phyloP scores from a whole-genome alignment of 495 filamentous ascomycete genomes.

The Penicillium canescens region DNA sequence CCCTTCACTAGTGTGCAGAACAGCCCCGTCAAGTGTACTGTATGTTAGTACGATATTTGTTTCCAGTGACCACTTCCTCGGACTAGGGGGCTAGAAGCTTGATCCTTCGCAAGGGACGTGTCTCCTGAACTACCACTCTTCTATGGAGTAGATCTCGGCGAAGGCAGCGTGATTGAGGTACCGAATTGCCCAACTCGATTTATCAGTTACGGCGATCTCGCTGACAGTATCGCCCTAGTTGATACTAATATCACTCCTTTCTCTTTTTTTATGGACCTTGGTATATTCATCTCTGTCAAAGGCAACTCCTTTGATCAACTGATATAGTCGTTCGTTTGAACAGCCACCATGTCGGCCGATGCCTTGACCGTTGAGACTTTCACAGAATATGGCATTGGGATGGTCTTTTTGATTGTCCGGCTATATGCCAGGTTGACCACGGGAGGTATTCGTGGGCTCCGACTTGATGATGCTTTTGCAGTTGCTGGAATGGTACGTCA shows the following conservation, averaged over 20 bases:
- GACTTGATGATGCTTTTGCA: constrained; percentile 25
- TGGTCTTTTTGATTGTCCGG: constrained; percentile 18
- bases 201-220: background rate
- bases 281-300: background rate
- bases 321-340: background rate
- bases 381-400: constrained; percentile 26
- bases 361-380: constrained; percentile 15
- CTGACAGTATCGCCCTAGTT: background rate
- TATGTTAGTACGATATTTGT: too few relatives aligned
- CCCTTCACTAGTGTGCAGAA: too few relatives aligned
- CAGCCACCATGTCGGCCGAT: constrained; percentile 8
- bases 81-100: background rate
- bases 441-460: constrained; percentile 16
- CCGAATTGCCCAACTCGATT: background rate
- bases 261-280: background rate
- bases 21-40: too few relatives aligned
- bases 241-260: background rate
- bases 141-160: background rate
- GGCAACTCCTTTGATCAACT: background rate
- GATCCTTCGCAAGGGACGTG: background rate
- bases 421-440: constrained; percentile 15
- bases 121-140: background rate
- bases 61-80: background rate
- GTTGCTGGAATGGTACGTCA: constrained; percentile 20
- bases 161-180: too few relatives aligned